Percentiles rank a stretch among this genome's conserved stretches.
phyloP scores from a whole-genome alignment of 225 moss, liverwort and hornwort species.

The Ulota crispa region DNA sequence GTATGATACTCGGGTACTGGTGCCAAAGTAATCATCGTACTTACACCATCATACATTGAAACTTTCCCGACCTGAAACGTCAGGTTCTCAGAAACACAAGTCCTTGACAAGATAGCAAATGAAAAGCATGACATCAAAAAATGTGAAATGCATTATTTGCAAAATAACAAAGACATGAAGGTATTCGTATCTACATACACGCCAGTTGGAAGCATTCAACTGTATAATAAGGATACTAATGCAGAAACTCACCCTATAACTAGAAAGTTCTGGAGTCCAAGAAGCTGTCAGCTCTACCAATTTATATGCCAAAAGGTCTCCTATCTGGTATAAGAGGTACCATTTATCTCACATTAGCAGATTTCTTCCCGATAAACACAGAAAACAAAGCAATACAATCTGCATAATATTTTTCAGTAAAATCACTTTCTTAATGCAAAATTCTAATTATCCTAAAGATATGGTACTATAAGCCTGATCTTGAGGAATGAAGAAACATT shows the following conservation, averaged over 20 bases:
- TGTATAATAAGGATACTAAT: background rate
- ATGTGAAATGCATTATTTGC: background rate
- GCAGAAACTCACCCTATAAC: slow-evolving; percentile 58
- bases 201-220: background rate
- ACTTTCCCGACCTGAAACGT: slow-evolving; percentile 76
- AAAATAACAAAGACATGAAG: background rate
- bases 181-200: background rate
- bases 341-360: background rate
- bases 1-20: slow-evolving; percentile 71
- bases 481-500: background rate
- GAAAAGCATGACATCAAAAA: background rate
- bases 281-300: slow-evolving; percentile 84
- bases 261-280: slow-evolving; percentile 93
- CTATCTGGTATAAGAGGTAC: slow-evolving; percentile 49
- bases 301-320: slow-evolving; percentile 85
- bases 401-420: background rate
- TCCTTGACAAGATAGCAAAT: background rate
- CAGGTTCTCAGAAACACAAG: background rate
- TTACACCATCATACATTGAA: slow-evolving; percentile 31
- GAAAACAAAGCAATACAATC: background rate
- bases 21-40: slow-evolving; percentile 47
- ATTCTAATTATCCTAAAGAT: background rate
- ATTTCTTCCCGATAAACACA: background rate
- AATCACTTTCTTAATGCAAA: background rate
- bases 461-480: background rate